A percentile compares a stretch with the other conserved stretches of the same genome.
phyloP scores from a whole-genome alignment of 192 early-diverging fungal species.

The Neocallimastix lanati region DNA sequence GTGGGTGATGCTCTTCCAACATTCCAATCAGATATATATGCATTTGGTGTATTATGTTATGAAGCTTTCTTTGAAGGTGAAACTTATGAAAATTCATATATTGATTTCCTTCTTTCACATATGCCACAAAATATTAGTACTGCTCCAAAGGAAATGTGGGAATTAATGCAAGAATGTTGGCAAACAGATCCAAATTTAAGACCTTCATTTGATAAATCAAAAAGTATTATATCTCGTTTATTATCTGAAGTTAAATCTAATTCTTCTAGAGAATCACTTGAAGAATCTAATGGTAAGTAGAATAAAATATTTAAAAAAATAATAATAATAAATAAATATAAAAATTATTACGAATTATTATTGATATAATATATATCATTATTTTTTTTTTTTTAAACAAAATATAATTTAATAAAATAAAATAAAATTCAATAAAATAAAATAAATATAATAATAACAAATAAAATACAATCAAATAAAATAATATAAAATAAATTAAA shows the following conservation, averaged over 20 bases:
- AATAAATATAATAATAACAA: too few relatives aligned
- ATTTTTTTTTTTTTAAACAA: too few relatives aligned
- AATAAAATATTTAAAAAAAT: too few relatives aligned
- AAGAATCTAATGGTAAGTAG: background rate
- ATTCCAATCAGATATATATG: background rate
- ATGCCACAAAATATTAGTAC: background rate
- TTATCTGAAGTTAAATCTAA: background rate
- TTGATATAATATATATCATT: too few relatives aligned
- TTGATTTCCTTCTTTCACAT: background rate
- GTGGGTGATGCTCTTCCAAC: background rate
- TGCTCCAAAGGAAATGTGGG: background rate
- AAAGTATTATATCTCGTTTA: background rate
- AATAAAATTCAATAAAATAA: too few relatives aligned
- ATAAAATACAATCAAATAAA: too few relatives aligned
- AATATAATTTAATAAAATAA: too few relatives aligned
- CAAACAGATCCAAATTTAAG: background rate
- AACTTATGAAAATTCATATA: background rate
- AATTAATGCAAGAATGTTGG: background rate
- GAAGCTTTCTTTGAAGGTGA: background rate
- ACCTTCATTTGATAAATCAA: background rate
- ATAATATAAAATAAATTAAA: too few relatives aligned
- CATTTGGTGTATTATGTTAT: background rate
- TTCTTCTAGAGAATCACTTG: background rate
- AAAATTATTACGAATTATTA: too few relatives aligned
- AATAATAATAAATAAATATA: too few relatives aligned